Evolutionary conservation across 1,284 basidiomycete genomes (phyloP).

Genomic region (Athelia psychrophila): DNA sequence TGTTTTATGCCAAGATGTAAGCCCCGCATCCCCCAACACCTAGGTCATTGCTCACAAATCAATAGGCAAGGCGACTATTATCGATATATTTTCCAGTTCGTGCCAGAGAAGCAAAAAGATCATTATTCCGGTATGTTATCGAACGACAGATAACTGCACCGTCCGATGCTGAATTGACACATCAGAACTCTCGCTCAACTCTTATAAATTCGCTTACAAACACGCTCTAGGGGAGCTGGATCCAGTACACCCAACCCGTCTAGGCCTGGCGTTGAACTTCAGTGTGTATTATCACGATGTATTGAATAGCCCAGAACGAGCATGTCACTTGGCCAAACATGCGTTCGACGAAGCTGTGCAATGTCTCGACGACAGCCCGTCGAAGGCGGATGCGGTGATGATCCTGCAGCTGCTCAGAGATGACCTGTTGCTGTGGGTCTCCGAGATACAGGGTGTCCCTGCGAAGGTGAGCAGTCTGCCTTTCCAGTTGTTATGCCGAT

Average conservation of each 20-base stretch:
- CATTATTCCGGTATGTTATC: slow-evolving; percentile 27
- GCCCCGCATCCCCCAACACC: slow-evolving; percentile 15
- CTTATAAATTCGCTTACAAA: slow-evolving; percentile 67
- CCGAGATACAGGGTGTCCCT: slow-evolving; percentile 38
- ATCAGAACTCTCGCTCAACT: slow-evolving; percentile 50
- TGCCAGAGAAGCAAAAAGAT: slow-evolving; percentile 45
- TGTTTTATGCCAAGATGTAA: slow-evolving; percentile 71
- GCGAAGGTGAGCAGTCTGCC: too few relatives aligned
- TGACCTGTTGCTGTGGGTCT: slow-evolving; percentile 63
- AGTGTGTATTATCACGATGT: slow-evolving; percentile 98
- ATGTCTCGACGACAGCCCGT: slow-evolving; percentile 35
- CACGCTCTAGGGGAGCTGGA: slow-evolving; percentile 56
- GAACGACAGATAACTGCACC: too few relatives aligned
- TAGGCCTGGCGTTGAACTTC: slow-evolving; percentile 94
- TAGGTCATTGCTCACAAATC: neutral
- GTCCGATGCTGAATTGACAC: too few relatives aligned
- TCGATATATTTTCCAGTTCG: slow-evolving; percentile 65
- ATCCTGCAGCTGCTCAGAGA: slow-evolving; percentile 65
- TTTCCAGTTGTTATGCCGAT: too few relatives aligned
- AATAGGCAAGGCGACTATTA: slow-evolving; percentile 69
- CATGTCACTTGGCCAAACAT: slow-evolving; percentile 85
- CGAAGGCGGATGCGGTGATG: slow-evolving; percentile 54
- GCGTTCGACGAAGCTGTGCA: slow-evolving; percentile 68
- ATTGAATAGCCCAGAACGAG: slow-evolving; percentile 86
- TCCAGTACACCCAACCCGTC: slow-evolving; percentile 66